phyloP scores from a whole-genome alignment of 2,329 filamentous ascomycete species.

The Fusarium humuli region DNA sequence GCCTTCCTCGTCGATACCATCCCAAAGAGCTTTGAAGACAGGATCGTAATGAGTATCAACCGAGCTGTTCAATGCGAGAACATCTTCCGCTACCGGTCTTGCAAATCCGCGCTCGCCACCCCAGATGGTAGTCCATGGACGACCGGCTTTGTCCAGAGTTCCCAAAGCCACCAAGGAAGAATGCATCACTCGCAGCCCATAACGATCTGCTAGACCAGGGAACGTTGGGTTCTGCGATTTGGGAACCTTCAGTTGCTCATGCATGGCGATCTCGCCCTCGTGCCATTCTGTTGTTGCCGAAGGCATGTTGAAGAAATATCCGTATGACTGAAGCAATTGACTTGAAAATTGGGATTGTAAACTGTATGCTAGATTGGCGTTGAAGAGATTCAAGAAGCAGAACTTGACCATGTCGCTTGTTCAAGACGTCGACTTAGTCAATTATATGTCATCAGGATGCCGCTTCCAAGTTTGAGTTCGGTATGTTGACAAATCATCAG shows the following conservation, averaged over 20 bases:
- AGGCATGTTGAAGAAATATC: conserved; percentile 42
- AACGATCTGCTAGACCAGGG: conserved; percentile 70
- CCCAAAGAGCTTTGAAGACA: conserved; percentile 72
- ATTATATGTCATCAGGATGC: conserved; percentile 21
- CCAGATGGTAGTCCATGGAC: conserved; percentile 83
- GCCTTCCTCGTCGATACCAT: conserved; percentile 59
- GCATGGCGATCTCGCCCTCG: conserved; percentile 74
- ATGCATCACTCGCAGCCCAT: conserved; percentile 68
- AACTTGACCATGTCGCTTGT: conserved; percentile 4
- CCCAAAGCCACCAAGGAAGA: conserved; percentile 80
- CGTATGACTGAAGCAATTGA: conserved; percentile 10
- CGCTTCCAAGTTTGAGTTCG: conserved; percentile 2
- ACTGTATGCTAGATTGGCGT: background rate
- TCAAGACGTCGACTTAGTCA: conserved; percentile 1
- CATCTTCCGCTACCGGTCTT: conserved; percentile 67
- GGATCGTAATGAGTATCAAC: conserved; percentile 76
- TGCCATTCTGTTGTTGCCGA: conserved; percentile 62
- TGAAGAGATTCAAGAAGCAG: conserved; percentile 7
- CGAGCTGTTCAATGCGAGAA: conserved; percentile 72
- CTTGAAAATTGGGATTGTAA: conserved; percentile 19
- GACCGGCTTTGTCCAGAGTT: conserved; percentile 71
- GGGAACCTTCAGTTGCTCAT: conserved; percentile 69
- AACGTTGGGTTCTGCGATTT: conserved; percentile 73
- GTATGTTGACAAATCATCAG: conserved; percentile 28
- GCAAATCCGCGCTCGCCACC: conserved; percentile 79